A percentile compares a stretch with the other conserved stretches of the same genome.
phyloP scores from a whole-genome alignment of 108 stramenopile species.

The Tribonema minus region DNA sequence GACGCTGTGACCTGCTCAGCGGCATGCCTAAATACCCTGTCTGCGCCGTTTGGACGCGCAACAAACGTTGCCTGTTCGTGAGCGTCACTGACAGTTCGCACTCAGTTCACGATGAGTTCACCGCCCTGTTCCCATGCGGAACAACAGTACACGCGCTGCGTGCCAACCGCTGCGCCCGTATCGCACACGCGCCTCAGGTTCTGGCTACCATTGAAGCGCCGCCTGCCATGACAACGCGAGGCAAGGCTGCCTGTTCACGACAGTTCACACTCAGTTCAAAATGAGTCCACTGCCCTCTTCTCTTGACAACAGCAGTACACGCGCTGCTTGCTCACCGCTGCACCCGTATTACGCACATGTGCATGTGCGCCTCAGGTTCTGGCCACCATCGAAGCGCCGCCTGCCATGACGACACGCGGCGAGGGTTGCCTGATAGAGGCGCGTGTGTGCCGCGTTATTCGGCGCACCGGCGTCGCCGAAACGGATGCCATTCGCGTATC shows the following conservation, averaged over 20 bases:
- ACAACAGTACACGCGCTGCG: no score
- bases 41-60: no score
- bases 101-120: no score
- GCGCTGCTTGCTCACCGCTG: not conserved
- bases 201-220: conserved; percentile 2
- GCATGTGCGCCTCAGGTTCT: not conserved
- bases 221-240: conserved; percentile 71
- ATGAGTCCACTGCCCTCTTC: not conserved
- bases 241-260: no score
- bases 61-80: no score
- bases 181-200: no score
- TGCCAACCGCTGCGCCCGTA: no score
- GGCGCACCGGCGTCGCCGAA: conserved; percentile 21
- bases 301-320: no score
- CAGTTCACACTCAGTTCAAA: not conserved
- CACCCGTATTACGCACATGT: not conserved
- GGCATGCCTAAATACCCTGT: no score
- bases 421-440: conserved; percentile 87
- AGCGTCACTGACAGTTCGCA: no score
- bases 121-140: no score
- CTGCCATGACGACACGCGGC: conserved; percentile 74
- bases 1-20: no score
- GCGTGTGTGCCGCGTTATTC: conserved; percentile 76
- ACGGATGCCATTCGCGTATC: conserved; percentile 54
- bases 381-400: conserved; percentile 31